Evolutionary conservation across 148 eudicot species (phyloP).

Genomic region (Silene conica): DNA sequence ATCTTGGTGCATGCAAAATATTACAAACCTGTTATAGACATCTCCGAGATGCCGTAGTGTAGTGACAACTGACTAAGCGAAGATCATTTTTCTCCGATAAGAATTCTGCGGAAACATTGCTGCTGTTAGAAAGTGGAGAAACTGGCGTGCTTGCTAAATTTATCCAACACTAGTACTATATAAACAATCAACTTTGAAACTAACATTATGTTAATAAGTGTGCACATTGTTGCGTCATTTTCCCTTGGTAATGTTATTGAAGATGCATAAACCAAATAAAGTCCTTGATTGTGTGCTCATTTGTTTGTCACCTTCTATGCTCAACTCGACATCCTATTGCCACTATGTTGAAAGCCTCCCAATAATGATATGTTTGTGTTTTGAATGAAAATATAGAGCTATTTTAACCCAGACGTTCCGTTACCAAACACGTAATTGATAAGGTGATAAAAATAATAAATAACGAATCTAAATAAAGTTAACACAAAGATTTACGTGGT

Average conservation of each 20-base stretch:
- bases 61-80: neutral
- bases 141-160: neutral
- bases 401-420: too few species aligned
- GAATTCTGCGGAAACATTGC: neutral
- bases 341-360: slow-evolving; percentile 1
- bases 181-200: too few species aligned
- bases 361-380: too few species aligned
- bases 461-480: too few species aligned
- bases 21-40: neutral
- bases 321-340: slow-evolving; percentile 11
- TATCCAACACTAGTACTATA: neutral
- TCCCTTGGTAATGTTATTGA: neutral
- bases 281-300: slow-evolving; percentile 16
- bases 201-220: neutral
- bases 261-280: neutral
- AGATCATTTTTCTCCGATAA: neutral
- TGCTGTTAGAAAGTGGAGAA: neutral
- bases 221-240: slow-evolving; percentile 20
- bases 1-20: too few species aligned
- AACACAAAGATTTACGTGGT: too few species aligned
- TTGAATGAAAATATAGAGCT: too few species aligned
- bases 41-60: neutral
- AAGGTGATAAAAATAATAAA: too few species aligned
- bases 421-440: too few species aligned
- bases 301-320: slow-evolving; percentile 3